Base-by-base conservation (phyloP, 1,284 basidiomycete species). In the Ganoderma sinense region DNA sequence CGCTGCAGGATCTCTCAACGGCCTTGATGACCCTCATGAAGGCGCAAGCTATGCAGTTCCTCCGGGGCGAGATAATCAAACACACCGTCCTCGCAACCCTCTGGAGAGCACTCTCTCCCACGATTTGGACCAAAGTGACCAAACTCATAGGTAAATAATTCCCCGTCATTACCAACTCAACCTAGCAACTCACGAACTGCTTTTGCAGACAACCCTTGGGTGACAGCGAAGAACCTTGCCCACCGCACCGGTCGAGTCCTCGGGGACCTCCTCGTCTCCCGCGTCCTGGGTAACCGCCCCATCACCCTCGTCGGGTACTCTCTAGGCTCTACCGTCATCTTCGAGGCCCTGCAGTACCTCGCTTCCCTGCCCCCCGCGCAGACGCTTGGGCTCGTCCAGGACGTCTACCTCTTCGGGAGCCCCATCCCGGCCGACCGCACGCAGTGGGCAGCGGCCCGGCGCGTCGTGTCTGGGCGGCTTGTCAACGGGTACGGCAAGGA, bases 381-480 rank as follows among this genome's bases (percentile, higher is more conserved):
- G 70, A 88, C 87, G 1, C 70, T 77, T 16, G 83, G 86, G 70
- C 78, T 94, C 67, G 86, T 94, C 18, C 88, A 94, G 76, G 92
- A 94, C 76, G 92, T 93, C 20, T 93, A 87, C 78, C 83, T 94
- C 13, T 91, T 94, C 75, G 93, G 93, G 14, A 87, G 89, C 2
- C 93, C 93, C 0, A 84, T 89, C 0, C 84, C 90, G 2, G 85
- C 87, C 0, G 87, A 91, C 63, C 78, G 80, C 43, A 78, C 80
- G 36, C 80, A 84, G 11, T 95, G 93, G 93, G 78, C 89, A 2
- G 85, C 88, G 45, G 87, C 89, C 2, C 85, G 92, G 6, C 85
- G 91, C 8, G 85, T 92, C 61, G 91, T 91, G 14, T 82, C 88
- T 0, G 93, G 93, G 8, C 82, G 91, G 39, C 83, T 94, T 56